Evolutionary conservation across 192 early-diverging fungal genomes (phyloP).

Genomic region (Coemansia aciculifera): DNA sequence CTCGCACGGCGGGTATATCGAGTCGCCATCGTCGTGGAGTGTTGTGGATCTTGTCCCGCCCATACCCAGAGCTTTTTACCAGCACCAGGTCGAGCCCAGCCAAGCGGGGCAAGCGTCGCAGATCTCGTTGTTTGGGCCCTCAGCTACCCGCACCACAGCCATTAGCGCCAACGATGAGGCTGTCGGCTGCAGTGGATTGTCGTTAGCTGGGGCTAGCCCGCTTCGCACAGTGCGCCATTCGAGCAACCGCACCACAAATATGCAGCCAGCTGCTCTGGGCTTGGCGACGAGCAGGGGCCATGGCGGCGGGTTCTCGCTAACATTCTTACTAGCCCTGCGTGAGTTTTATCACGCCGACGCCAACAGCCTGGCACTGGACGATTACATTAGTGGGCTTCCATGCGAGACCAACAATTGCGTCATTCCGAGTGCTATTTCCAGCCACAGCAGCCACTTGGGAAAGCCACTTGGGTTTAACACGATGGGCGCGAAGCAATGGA

Average conservation of each 20-base stretch:
- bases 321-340: constrained; percentile 29
- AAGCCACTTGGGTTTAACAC: neutral
- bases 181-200: neutral
- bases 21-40: constrained; percentile 18
- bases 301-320: constrained; percentile 30
- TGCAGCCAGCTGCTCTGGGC: neutral
- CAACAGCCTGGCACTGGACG: constrained; percentile 11
- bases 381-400: constrained; percentile 8
- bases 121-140: constrained; percentile 17
- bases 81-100: neutral
- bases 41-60: constrained; percentile 24
- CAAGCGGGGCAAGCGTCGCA: constrained; percentile 12
- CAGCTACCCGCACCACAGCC: constrained; percentile 16
- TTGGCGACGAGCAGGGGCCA: neutral
- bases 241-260: neutral
- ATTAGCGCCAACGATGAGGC: neutral
- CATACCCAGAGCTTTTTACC: constrained; percentile 10
- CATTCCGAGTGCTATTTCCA: constrained; percentile 34
- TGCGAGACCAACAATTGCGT: constrained; percentile 10
- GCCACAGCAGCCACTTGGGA: neutral
- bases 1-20: constrained; percentile 21
- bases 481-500: neutral
- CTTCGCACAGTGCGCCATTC: constrained; percentile 6
- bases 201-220: neutral
- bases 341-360: constrained; percentile 40